Base-by-base conservation (phyloP, 148 eudicot species). In the Hydrangea macrophylla region DNA sequence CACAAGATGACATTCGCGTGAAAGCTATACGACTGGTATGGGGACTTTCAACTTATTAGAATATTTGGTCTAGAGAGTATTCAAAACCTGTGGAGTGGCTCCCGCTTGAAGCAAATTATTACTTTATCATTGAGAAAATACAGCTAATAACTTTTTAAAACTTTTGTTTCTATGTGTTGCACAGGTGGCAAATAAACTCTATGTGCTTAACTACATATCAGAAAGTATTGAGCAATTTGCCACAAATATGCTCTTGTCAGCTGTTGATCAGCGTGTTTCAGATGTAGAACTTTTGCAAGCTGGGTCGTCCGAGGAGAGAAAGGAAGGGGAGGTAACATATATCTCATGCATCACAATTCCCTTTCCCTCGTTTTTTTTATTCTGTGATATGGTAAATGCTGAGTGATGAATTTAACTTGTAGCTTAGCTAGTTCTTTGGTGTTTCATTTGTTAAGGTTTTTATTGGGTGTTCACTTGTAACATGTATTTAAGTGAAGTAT, bases 151-250 rank as follows among this genome's bases (percentile, higher is more conserved):
- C 44, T 69, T 48, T 48, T 22, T 55, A 30, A 28, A 62, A 64
- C 36, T n/a, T 64, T 20, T 58, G 35, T 54, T 30, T 72, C 35
- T 62, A 12, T 67, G 58, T 60, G 60, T 60, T 70, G 59, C 20
- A 36, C 87, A 94, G 99, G 99, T 90, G 71, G 85, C 97, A 44
- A 88, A 90, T 84, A 94, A 94, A 80, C 96, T 94, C 60, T 94
- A 81, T 78, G 79, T 75, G 32, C 88, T 85, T 26, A 57, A 75
- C 55, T 80, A 78, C 71, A 65, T 89, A 56, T 75, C 96, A 17
- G 85, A 81, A 31, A 78, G 78, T 37, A 81, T 95, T 59, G 99
- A 95, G 83, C 74, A 81, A 71, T 95, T 81, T 80, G 97, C 97
- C 11, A 84, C 71, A 25, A 77, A 79, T 58, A 95, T 82, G 88